These are phyloP conservation scores for Lecanicillium sp. DNA, from an alignment of 2,329 filamentous ascomycete genomes.

Conservation along the genomic window DNA sequence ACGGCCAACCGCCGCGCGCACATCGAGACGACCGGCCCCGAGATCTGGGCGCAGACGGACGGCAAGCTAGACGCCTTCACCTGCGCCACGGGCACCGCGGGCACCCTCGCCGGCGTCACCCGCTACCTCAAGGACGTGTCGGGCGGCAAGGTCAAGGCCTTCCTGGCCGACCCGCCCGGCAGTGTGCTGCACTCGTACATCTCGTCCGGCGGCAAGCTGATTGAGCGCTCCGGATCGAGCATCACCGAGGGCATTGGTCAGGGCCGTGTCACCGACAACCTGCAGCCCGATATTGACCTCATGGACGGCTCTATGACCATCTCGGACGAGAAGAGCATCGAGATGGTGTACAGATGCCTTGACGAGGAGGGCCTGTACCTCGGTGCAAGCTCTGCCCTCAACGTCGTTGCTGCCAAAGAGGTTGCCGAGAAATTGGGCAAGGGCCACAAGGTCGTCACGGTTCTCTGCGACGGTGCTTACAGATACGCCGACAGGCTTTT, in stretches of 20 bases:
- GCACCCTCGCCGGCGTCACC: conserved; percentile 84
- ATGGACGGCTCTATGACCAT: conserved; percentile 82
- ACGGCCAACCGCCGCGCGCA: conserved; percentile 88
- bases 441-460: conserved; percentile 86
- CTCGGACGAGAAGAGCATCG: conserved; percentile 87
- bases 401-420: conserved; percentile 92
- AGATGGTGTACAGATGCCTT: conserved; percentile 94
- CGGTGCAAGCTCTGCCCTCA: conserved; percentile 87
- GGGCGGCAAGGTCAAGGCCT: conserved; percentile 73
- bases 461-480: conserved; percentile 95
- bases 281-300: conserved; percentile 75
- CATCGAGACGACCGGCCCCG: conserved; percentile 92
- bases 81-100: conserved; percentile 87
- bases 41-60: conserved; percentile 89
- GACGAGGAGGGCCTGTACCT: conserved; percentile 95
- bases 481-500: conserved; percentile 92
- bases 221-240: conserved; percentile 75
- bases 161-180: conserved; percentile 89
- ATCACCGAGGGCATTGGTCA: conserved; percentile 99
- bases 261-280: conserved; percentile 91
- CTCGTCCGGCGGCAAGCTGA: conserved; percentile 71
- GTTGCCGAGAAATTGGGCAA: conserved; percentile 84
- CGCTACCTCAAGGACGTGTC: conserved; percentile 81
- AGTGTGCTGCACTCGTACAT: conserved; percentile 92
- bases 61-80: conserved; percentile 91